Evolutionary conservation across 352 stramenopile species (phyloP), one percentile per base, ranked within the genome.

Genomic region (Globisporangium echinulatum): DNA sequence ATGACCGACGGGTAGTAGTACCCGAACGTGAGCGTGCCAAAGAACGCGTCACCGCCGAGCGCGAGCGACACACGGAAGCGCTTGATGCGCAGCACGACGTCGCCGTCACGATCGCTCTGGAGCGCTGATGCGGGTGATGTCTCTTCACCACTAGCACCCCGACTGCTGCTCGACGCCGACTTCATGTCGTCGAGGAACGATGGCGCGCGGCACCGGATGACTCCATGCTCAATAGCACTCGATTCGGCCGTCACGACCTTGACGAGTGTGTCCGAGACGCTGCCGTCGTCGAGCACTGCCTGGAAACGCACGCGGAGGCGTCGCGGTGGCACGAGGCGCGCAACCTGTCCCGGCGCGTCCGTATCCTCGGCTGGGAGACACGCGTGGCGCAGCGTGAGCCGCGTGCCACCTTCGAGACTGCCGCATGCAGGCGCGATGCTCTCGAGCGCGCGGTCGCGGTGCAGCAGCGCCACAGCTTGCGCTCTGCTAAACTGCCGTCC

Each of bases 1-100:
- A 92, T 88, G 0, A 85, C 64, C 3, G 77, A 74, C 4, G 81
- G 79, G 15, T 77, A 80, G 51, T 83, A 86, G 44, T 69, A 84
- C 0, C 70, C 70, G 52, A 90, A 88, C 4, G 60, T 56, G 2
- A 88, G 49, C 1, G 64, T 61, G 0, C 77, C 78, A 11, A 79
- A 72, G 51, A 82, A 88, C 6, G 43, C 40, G 14, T 87, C 77
- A 4, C 66, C 66, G 7, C 69, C 72, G 5, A 87, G 64, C 25
- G 75, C 65, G 1, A 89, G 39, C 0, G 66, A 70, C 0, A 89
- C 64, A 2, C 52, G 67, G 51, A 86, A 84, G 15, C 55, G 66
- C 50, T 68, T 61, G 43, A 77, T 52, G 14, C 63, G 53, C 6
- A 59, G 52, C n/a, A 60, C 43, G 7, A 56, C 39, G 42, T 58